Percentiles rank a stretch among this genome's conserved stretches.
Evolutionary conservation across 164 flowering plant genomes (phyloP).

Genomic region (Vitis riparia): DNA sequence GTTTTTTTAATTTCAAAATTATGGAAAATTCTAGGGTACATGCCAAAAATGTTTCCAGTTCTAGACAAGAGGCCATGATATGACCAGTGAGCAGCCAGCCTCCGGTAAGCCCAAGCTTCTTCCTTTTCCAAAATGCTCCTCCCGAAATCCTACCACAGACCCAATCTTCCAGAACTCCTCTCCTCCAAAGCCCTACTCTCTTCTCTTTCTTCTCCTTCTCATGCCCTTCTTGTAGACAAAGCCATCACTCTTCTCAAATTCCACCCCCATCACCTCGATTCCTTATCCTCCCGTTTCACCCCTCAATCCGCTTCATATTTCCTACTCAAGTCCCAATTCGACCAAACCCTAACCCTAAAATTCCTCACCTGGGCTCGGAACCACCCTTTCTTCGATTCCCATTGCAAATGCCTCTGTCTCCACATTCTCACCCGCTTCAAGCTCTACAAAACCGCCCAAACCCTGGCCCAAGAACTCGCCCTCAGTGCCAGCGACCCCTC

Average conservation of each 20-base stretch:
- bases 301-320: slow-evolving; percentile 59
- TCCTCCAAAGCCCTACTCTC: slow-evolving; percentile 5
- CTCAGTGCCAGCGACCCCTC: slow-evolving; percentile 15
- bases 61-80: too few relatives aligned
- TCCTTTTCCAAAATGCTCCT: slow-evolving; percentile 16
- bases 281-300: slow-evolving; percentile 53
- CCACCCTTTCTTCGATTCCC: slow-evolving; percentile 52
- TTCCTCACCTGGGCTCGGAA: slow-evolving; percentile 65
- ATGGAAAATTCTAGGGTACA: too few relatives aligned
- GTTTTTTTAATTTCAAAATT: too few relatives aligned
- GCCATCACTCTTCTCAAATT: slow-evolving; percentile 49
- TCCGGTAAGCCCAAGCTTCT: too few relatives aligned
- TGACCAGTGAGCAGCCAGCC: background rate
- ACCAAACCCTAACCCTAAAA: slow-evolving; percentile 44
- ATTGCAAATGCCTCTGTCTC: slow-evolving; percentile 54
- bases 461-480: slow-evolving; percentile 52
- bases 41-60: too few relatives aligned
- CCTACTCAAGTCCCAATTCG: slow-evolving; percentile 57
- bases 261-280: slow-evolving; percentile 41
- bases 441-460: slow-evolving; percentile 65
- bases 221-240: slow-evolving; percentile 46
- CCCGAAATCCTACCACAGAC: slow-evolving; percentile 12
- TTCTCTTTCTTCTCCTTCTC: slow-evolving; percentile 25
- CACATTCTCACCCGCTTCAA: slow-evolving; percentile 77
- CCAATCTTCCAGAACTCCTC: background rate